These are phyloP conservation scores for Candida namnaoensis DNA, from an alignment of 805 yeast species.

Conservation along the genomic window DNA sequence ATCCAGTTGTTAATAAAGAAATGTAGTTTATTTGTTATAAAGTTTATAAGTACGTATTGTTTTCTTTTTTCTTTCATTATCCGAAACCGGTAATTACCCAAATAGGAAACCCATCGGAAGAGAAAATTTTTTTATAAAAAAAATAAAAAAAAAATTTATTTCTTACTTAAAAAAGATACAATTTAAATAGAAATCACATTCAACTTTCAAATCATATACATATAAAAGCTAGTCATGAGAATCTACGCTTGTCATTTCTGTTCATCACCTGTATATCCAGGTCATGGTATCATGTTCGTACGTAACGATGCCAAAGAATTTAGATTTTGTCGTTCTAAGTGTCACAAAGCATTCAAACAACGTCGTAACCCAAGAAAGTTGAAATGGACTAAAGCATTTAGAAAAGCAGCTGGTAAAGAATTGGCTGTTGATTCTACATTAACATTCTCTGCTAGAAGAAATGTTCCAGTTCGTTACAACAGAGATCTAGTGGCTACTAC, in stretches of 20 bases:
- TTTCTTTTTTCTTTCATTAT: no score
- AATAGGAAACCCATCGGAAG: background rate
- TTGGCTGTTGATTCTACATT: slow-evolving; percentile 95
- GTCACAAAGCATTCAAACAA: slow-evolving; percentile 95
- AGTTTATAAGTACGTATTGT: no score
- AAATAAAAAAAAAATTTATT: no score
- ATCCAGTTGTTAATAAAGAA: no score
- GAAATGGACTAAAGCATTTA: slow-evolving; percentile 97
- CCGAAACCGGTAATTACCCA: background rate
- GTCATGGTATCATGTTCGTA: slow-evolving; percentile 95
- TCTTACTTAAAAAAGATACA: no score
- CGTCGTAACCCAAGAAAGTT: slow-evolving; percentile 98
- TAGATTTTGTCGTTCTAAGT: slow-evolving; percentile 94
- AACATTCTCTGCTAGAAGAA: slow-evolving; percentile 95
- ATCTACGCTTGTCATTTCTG: slow-evolving; percentile 91
- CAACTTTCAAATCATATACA: no score
- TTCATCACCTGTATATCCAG: slow-evolving; percentile 92
- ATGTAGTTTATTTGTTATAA: no score
- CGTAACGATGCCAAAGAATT: slow-evolving; percentile 98
- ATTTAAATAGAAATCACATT: no score
- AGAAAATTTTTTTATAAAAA: no score
- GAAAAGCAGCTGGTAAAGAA: slow-evolving; percentile 98
- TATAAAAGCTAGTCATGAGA: slow-evolving; percentile 44
- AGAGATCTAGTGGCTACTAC: slow-evolving; percentile 94
- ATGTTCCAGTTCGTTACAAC: slow-evolving; percentile 95